Conservation (phyloP, 352 stramenopile genomes). For the Hyaloperonospora brassicae region DNA sequence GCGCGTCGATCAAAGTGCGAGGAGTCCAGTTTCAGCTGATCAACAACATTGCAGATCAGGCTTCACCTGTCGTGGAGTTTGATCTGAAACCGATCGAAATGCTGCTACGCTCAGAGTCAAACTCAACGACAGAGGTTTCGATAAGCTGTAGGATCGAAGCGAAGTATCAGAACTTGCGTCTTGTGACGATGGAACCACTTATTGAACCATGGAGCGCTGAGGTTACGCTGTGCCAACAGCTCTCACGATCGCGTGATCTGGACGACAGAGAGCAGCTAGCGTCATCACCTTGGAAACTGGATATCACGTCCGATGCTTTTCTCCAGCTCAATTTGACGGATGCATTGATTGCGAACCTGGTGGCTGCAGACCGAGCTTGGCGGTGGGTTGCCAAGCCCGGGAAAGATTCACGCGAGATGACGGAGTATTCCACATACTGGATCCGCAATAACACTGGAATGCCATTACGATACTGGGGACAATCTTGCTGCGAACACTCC, state of each 20-base stretch:
- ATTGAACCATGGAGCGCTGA: slow-evolving; percentile 72
- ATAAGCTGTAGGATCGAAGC: slow-evolving; percentile 48
- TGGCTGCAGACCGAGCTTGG: slow-evolving; percentile 69
- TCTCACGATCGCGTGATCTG: slow-evolving; percentile 8
- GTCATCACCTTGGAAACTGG: slow-evolving; percentile 40
- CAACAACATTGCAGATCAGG: slow-evolving; percentile 78
- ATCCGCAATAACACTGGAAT: slow-evolving; percentile 83
- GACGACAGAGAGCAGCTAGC: slow-evolving; percentile 17
- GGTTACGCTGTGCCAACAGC: slow-evolving; percentile 31
- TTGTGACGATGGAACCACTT: slow-evolving; percentile 73
- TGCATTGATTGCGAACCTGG: slow-evolving; percentile 71
- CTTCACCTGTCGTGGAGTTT: slow-evolving; percentile 66
- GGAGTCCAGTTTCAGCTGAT: slow-evolving; percentile 62
- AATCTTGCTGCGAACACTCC: slow-evolving; percentile 43
- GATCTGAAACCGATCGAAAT: slow-evolving; percentile 38
- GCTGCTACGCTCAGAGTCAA: slow-evolving; percentile 24
- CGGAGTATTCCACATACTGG: slow-evolving; percentile 80
- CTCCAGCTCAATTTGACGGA: slow-evolving; percentile 78
- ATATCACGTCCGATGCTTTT: slow-evolving; percentile 52
- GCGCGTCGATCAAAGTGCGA: slow-evolving; percentile 27
- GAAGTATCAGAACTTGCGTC: slow-evolving; percentile 79
- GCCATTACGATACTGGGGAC: slow-evolving; percentile 64
- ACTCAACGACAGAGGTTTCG: slow-evolving; percentile 28
- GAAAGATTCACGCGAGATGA: slow-evolving; percentile 60
- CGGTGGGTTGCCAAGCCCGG: slow-evolving; percentile 67